phyloP scores from a whole-genome alignment of 2,329 filamentous ascomycete species.

The Scleromitrula shiraiana region DNA sequence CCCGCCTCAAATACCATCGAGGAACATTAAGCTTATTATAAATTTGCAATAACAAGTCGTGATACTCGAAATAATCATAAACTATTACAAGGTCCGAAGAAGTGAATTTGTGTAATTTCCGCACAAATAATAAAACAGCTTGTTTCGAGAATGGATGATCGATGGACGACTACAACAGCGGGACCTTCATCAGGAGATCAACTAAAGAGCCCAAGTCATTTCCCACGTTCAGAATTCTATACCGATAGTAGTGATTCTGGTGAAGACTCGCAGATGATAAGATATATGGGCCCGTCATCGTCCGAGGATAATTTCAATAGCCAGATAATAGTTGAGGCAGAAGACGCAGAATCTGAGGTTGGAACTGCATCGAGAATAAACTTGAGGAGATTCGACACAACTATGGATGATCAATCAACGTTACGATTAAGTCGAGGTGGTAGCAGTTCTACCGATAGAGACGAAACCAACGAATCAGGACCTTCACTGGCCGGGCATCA shows the following conservation, averaged over 20 bases:
- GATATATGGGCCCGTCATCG: constrained; percentile 8
- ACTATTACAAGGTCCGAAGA: background rate
- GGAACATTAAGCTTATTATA: too few species aligned
- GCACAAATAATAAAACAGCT: too few species aligned
- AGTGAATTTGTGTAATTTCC: too few species aligned
- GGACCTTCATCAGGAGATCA: background rate
- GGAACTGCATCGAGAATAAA: background rate
- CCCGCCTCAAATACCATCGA: too few species aligned
- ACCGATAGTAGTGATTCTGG: constrained; percentile 6
- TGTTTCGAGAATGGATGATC: constrained; percentile 1
- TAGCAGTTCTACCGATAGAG: background rate
- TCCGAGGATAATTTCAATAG: constrained; percentile 10
- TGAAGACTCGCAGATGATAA: constrained; percentile 7
- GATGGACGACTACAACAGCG: background rate
- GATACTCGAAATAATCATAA: background rate
- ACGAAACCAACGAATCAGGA: too few species aligned
- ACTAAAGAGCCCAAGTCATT: constrained; percentile 5
- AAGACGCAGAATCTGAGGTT: constrained; percentile 2
- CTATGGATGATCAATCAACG: constrained; percentile 7
- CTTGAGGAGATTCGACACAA: background rate
- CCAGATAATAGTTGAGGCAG: constrained; percentile 2
- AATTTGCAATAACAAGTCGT: too few species aligned
- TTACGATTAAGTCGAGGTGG: constrained; percentile 4
- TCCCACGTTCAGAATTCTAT: constrained; percentile 8
- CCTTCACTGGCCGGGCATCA: too few species aligned